Evolutionary conservation across 306 rosid species (phyloP).

Genomic region (Vicia faba): DNA sequence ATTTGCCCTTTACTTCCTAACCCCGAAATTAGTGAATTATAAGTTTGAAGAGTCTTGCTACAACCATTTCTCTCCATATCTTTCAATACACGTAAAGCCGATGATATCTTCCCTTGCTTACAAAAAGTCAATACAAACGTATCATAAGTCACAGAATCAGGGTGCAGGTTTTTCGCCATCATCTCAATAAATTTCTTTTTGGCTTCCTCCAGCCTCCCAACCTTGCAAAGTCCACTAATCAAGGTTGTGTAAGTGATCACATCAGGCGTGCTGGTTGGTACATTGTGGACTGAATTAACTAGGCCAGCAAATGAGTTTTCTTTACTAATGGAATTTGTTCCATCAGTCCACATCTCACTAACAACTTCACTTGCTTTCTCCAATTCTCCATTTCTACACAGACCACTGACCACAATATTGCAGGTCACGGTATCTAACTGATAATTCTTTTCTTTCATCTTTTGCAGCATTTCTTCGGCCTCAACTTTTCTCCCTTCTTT

Average conservation of each 20-base stretch:
- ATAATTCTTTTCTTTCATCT: constrained; percentile 74
- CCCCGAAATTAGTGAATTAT: constrained; percentile 81
- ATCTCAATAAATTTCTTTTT: constrained; percentile 82
- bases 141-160: constrained; percentile 75
- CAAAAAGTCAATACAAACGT: constrained; percentile 67
- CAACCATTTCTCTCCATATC: constrained; percentile 97
- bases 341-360: constrained; percentile 81
- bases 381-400: constrained; percentile 76
- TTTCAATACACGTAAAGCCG: constrained; percentile 88
- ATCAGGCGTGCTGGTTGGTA: constrained; percentile 70
- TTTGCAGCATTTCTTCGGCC: constrained; percentile 77
- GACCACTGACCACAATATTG: constrained; percentile 81
- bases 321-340: constrained; percentile 66
- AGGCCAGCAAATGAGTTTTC: constrained; percentile 62
- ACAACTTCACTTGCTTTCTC: constrained; percentile 82
- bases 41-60: constrained; percentile 85
- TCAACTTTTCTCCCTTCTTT: constrained; percentile 77
- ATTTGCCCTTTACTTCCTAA: constrained; percentile 68
- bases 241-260: constrained; percentile 75
- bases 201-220: constrained; percentile 86
- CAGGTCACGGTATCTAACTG: constrained; percentile 78
- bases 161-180: constrained; percentile 68
- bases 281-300: constrained; percentile 53
- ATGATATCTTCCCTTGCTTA: constrained; percentile 81
- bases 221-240: constrained; percentile 75